A percentile compares a stretch with the other conserved stretches of the same genome.
Conservation (phyloP, 2,329 filamentous ascomycete species). For the Orbilia ellipsospora region DNA sequence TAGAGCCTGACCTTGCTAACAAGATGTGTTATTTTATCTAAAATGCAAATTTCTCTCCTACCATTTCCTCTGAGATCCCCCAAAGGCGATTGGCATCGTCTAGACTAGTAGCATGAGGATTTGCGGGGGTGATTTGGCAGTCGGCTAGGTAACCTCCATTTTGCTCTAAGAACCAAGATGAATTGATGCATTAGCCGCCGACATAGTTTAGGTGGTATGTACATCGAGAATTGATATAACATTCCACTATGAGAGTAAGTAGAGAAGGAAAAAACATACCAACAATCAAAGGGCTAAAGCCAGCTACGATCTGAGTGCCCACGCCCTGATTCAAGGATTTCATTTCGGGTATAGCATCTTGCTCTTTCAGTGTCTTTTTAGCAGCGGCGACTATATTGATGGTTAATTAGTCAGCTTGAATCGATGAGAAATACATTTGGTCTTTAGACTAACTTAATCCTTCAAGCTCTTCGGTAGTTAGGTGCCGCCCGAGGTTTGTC, state of each 20-base stretch:
- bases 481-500: slow-evolving; percentile 37
- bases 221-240: too few species aligned
- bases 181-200: too few species aligned
- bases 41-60: slow-evolving; percentile 25
- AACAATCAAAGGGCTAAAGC: slow-evolving; percentile 22
- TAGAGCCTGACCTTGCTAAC: not conserved
- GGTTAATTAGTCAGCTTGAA: too few species aligned
- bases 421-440: too few species aligned
- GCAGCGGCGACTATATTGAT: too few species aligned
- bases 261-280: slow-evolving; percentile 12
- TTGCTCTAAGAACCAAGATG: not conserved
- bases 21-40: not conserved
- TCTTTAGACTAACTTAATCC: slow-evolving; percentile 6
- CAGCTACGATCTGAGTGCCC: slow-evolving; percentile 35
- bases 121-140: slow-evolving; percentile 20
- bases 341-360: too few species aligned
- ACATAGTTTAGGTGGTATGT: too few species aligned
- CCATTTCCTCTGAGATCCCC: slow-evolving; percentile 29
- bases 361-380: too few species aligned
- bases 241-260: too few species aligned
- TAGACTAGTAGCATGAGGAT: slow-evolving; percentile 14
- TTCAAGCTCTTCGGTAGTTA: slow-evolving; percentile 6
- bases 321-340: slow-evolving; percentile 16
- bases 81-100: slow-evolving; percentile 36
- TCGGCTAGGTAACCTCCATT: slow-evolving; percentile 33